Percentiles rank a stretch among this genome's conserved stretches.
phyloP scores from a whole-genome alignment of 129 eudicot genomes.

The Arctium lappa region DNA sequence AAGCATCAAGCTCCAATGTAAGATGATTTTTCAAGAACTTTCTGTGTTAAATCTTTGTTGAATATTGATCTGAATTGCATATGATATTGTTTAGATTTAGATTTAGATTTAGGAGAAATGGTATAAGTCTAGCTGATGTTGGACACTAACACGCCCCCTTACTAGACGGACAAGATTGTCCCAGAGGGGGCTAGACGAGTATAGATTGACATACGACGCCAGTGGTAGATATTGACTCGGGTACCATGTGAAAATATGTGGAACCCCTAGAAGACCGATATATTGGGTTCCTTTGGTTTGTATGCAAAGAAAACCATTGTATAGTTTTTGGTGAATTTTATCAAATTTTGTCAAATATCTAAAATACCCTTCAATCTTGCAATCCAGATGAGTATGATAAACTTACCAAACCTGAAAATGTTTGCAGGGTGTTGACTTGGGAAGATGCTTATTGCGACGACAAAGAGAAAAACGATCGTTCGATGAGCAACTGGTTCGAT shows the following conservation, averaged over 20 bases:
- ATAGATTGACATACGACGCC: too few relatives aligned
- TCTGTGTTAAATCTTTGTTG: not conserved
- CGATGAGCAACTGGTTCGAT: constrained; percentile 31
- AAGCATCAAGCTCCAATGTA: constrained; percentile 72
- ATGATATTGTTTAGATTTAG: constrained; percentile 2
- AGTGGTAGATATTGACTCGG: too few relatives aligned
- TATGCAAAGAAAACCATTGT: not conserved
- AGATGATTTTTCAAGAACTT: constrained; percentile 22
- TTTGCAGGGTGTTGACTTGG: constrained; percentile 68
- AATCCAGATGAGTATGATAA: not conserved
- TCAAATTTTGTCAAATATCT: not conserved
- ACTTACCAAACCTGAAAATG: constrained; percentile 3
- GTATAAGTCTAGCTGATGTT: too few relatives aligned
- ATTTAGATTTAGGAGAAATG: not conserved
- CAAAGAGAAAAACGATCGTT: constrained; percentile 25
- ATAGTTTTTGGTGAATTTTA: not conserved
- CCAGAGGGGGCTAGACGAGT: too few relatives aligned
- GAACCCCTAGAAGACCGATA: too few relatives aligned
- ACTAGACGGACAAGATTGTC: too few relatives aligned
- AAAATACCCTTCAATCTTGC: not conserved
- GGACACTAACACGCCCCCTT: too few relatives aligned
- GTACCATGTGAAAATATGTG: too few relatives aligned
- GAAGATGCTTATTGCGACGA: constrained; percentile 78
- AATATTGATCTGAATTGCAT: not conserved
- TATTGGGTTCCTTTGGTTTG: not conserved